Percentiles rank a stretch among this genome's conserved stretches.
Conservation (phyloP, 2,329 filamentous ascomycete genomes). For the Phyllachora maydis region DNA sequence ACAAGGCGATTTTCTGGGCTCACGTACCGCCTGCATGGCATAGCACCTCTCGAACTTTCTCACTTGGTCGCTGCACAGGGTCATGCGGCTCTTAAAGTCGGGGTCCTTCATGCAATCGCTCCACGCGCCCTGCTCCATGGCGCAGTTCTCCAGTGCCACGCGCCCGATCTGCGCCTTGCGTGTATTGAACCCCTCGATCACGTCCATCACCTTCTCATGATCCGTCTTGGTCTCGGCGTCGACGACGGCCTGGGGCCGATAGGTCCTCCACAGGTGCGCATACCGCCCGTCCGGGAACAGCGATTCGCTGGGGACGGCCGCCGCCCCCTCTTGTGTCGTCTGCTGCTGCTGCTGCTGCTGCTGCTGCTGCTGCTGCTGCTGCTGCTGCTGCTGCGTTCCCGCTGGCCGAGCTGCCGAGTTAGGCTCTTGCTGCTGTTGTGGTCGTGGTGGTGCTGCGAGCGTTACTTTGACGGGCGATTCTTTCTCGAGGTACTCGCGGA, state of each 20-base stretch:
- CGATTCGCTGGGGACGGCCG: slow-evolving; percentile 23
- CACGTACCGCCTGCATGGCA: slow-evolving; percentile 67
- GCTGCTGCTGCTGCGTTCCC: background rate
- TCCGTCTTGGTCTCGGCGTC: slow-evolving; percentile 52
- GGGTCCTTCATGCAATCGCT: slow-evolving; percentile 65
- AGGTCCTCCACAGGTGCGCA: slow-evolving; percentile 84
- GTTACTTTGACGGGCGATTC: slow-evolving; percentile 41
- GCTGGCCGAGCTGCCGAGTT: too few relatives aligned
- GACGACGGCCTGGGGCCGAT: slow-evolving; percentile 51
- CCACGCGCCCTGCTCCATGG: slow-evolving; percentile 66
- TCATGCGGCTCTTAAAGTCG: slow-evolving; percentile 44
- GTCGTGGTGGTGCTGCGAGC: slow-evolving; percentile 3
- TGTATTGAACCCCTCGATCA: slow-evolving; percentile 70
- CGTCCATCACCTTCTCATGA: slow-evolving; percentile 59
- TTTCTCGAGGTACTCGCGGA: slow-evolving; percentile 68
- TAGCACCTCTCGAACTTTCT: slow-evolving; percentile 71
- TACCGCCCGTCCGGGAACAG: slow-evolving; percentile 40
- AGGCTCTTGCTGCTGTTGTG: slow-evolving; percentile 3
- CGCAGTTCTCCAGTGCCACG: slow-evolving; percentile 84
- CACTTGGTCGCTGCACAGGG: slow-evolving; percentile 65
- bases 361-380: slow-evolving; percentile 3
- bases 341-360: slow-evolving; percentile 5
- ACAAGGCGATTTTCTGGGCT: background rate
- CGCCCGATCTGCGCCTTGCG: slow-evolving; percentile 57
- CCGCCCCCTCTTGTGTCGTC: too few relatives aligned